Base-by-base conservation (phyloP, 2,329 filamentous ascomycete genomes). In the Scedosporium apiospermum region DNA sequence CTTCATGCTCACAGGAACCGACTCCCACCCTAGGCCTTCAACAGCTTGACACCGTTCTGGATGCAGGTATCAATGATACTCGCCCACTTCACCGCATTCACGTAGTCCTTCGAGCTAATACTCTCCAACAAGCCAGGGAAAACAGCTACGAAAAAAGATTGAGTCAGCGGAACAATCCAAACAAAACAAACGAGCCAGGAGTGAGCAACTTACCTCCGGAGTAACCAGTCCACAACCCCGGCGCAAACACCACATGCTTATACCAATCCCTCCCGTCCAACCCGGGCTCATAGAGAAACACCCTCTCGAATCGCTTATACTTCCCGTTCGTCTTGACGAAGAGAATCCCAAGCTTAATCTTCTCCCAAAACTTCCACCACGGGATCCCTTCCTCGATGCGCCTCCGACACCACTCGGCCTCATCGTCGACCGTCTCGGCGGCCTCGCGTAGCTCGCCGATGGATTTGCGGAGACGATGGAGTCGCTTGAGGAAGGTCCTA, bases 161-260 rank as follows among this genome's bases (percentile, higher is more conserved):
- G 55, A 53, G 42, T 70, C 12, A 55, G 66, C 60, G 62, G 61
- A 60, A 64, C 68, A 7, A 66, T 44, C 14, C 65, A 61, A 60
- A 63, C 16, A n/a, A 38, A 58, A 34, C 3, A n/a, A n/a, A n/a
- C n/a, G n/a, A n/a, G n/a, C n/a, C n/a, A n/a, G n/a, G n/a, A n/a
- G n/a, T n/a, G n/a, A n/a, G n/a, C n/a, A n/a, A 76, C 81, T 74
- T 69, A 87, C 85, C 83, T 70, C 92, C 93, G 0, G 91, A 80
- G 73, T 97, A 97, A 0, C 93, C 93, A 0, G 91, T 96, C 91
- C 92, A 96, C 58, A 93, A 73, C 0, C 93, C 93, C 0, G 93
- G 93, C 1, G 93, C 93, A 74, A 96, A 97, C 1, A 97, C 89
- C 2, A 96, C 88, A 70, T 97, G 93, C 77, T 97, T 97, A 78